Conservation (phyloP, 2,329 filamentous ascomycete genomes). For the Waltergamsia citrina region DNA sequence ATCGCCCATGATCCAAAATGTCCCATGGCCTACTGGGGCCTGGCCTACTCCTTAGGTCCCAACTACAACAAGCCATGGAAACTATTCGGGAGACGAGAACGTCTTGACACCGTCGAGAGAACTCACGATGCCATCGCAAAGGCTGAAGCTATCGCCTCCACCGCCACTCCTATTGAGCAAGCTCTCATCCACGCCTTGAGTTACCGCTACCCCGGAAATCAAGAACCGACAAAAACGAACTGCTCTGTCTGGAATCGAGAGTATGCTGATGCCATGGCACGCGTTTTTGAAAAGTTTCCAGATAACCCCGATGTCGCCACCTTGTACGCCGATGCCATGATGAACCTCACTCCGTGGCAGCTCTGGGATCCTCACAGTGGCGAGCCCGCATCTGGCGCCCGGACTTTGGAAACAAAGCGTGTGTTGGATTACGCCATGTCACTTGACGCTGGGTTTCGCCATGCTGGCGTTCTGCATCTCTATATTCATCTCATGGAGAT, state of each 20-base stretch:
- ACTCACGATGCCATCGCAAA: constrained; percentile 18
- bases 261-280: constrained; percentile 28
- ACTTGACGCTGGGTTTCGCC: constrained; percentile 25
- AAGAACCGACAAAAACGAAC: constrained; percentile 32
- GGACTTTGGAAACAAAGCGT: constrained; percentile 10
- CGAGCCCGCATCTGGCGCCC: constrained; percentile 9
- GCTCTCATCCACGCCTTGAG: constrained; percentile 55
- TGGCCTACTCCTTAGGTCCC: constrained; percentile 63
- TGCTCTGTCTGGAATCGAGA: constrained; percentile 29
- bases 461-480: constrained; percentile 64
- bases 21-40: constrained; percentile 59
- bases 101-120: constrained; percentile 33
- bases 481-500: constrained; percentile 76
- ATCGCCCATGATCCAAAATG: constrained; percentile 42
- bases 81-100: constrained; percentile 54
- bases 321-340: constrained; percentile 30
- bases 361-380: constrained; percentile 28
- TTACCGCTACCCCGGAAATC: constrained; percentile 46
- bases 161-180: constrained; percentile 33
- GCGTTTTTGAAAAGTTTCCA: constrained; percentile 22
- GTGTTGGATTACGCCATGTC: constrained; percentile 6
- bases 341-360: constrained; percentile 38
- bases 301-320: constrained; percentile 28
- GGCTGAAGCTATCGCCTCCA: constrained; percentile 11
- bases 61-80: constrained; percentile 75